Conservation (phyloP, 192 early-diverging fungal genomes). For the Geranomyces michiganensis region DNA sequence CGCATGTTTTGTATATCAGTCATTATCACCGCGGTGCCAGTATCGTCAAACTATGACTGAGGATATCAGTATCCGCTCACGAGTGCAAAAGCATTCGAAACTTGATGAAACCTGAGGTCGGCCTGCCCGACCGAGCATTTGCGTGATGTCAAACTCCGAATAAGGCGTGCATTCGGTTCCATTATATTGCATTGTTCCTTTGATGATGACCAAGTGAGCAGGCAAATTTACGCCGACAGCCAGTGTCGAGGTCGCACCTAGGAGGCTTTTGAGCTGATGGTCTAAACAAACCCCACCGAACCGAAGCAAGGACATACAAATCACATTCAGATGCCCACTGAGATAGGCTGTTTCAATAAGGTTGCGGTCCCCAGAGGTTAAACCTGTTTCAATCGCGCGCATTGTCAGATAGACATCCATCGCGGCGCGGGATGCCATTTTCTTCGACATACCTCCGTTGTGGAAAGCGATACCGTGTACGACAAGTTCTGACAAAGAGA, state of each 20-base stretch:
- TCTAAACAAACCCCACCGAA: too few species aligned
- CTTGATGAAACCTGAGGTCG: conserved; percentile 55
- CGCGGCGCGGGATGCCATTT: background rate
- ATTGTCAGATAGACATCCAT: background rate
- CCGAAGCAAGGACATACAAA: conserved; percentile 54
- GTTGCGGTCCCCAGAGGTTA: conserved; percentile 47
- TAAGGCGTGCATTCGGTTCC: conserved; percentile 52
- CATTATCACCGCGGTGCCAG: conserved; percentile 70
- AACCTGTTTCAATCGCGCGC: conserved; percentile 29
- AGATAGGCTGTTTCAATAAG: conserved; percentile 62
- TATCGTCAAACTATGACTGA: conserved; percentile 59
- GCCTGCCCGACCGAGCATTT: conserved; percentile 79
- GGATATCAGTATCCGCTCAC: background rate
- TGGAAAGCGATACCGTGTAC: conserved; percentile 68
- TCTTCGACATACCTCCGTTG: conserved; percentile 51
- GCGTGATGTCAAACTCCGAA: conserved; percentile 65
- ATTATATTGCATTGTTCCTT: conserved; percentile 59
- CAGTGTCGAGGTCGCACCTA: conserved; percentile 73
- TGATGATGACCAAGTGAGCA: conserved; percentile 73
- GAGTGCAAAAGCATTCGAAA: background rate
- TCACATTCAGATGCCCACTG: conserved; percentile 50
- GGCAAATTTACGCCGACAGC: conserved; percentile 81
- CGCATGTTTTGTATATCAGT: conserved; percentile 44
- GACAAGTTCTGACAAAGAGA: conserved; percentile 49
- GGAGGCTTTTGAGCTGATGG: background rate